phyloP scores from a whole-genome alignment of 2,329 filamentous ascomycete species.

The Apiospora aurea region DNA sequence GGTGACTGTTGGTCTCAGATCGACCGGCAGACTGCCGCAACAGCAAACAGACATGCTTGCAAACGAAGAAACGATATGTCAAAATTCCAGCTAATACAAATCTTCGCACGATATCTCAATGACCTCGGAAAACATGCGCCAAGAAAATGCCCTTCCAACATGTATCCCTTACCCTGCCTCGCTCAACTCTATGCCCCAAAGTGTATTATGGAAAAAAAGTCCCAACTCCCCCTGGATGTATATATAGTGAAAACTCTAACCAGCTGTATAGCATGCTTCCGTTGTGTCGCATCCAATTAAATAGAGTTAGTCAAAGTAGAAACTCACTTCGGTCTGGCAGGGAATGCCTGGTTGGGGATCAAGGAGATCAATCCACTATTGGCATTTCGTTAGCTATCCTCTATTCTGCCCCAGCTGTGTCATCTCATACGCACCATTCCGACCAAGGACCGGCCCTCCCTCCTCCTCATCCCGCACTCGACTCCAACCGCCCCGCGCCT shows the following conservation, averaged over 20 bases:
- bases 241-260: not conserved
- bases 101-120: not conserved
- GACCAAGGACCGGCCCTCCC: conserved; percentile 43
- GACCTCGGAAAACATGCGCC: not conserved
- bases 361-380: conserved; percentile 19
- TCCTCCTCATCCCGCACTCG: conserved; percentile 63
- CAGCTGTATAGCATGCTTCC: not conserved
- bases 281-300: not conserved
- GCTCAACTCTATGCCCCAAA: not conserved
- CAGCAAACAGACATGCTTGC: not conserved
- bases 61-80: not conserved
- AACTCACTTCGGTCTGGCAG: not conserved
- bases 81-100: not conserved
- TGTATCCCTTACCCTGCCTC: not conserved
- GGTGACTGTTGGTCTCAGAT: not conserved
- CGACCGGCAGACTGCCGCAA: not conserved
- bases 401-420: not conserved
- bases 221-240: not conserved
- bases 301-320: not conserved
- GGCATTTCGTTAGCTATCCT: conserved; percentile 22
- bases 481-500: conserved; percentile 41
- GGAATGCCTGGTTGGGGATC: not conserved
- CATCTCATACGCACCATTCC: conserved; percentile 41
- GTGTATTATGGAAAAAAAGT: not conserved
- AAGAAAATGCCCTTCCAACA: not conserved